Base-by-base conservation (phyloP, 768 basidiomycete species). In the Paxillus rubicundulus region DNA sequence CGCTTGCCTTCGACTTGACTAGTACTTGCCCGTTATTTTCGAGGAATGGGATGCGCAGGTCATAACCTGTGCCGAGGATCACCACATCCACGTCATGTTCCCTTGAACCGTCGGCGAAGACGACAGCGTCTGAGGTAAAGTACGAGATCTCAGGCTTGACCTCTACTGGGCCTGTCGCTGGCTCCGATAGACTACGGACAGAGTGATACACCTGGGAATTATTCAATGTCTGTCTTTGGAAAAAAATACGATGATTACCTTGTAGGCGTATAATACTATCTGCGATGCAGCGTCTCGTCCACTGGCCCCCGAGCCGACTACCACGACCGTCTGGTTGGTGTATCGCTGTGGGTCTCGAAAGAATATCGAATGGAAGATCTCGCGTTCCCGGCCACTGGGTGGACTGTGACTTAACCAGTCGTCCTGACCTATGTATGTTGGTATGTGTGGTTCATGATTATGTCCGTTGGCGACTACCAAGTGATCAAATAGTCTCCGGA, bases 381-480 rank as follows among this genome's bases (percentile, higher is more conserved):
- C 66, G 24, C 79, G 72, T 37, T 60, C 53, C 18, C 63, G 52
- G 9, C 53, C 48, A 3, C 58, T 56, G 5, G 41, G 34, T 9
- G 55, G 58, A 4, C 58, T 50, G 32, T 64, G 67, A 4, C 61
- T 67, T 9, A 80, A 60, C 82, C 84, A 84, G 5, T 67, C 69
- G 2, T 78, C 72, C 47, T 78, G 72, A 1, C 82, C 82, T 12
- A 60, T 62, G 69, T 78, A 82, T 5, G 58, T 55, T 5, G 75
- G 76, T 2, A 74, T 68, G 21, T 70, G 68, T 2, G 84, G 82
- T 50, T 76, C 69, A 54, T 81, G 81, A 51, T 82, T 77, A 53
- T 79, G 79, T 5, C 83, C 83, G n/a, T 68, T 75, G 20, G 80
- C 80, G 32, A 81, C 74, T 27, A 84, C 68, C 21, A 85, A 68